Percentiles rank a stretch among this genome's conserved stretches.
Evolutionary conservation across 768 basidiomycete genomes (phyloP).

Genomic region (Auricularia cornea): DNA sequence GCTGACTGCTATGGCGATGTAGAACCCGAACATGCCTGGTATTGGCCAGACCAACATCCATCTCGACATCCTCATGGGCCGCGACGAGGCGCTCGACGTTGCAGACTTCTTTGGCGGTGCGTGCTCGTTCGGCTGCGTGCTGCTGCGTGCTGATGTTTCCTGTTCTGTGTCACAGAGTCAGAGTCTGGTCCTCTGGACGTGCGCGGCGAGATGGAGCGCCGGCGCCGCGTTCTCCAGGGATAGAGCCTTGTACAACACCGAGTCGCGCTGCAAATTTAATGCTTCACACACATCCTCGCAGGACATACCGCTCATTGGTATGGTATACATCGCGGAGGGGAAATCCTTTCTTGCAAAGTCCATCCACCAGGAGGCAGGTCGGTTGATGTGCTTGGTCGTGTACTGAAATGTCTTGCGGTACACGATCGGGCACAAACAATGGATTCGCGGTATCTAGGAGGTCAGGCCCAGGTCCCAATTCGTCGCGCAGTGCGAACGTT

Average conservation of each 20-base stretch:
- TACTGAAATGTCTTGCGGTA: too few relatives aligned
- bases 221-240: constrained; percentile 27
- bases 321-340: too few relatives aligned
- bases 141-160: background rate
- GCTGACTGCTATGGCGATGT: constrained; percentile 3
- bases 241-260: background rate
- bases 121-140: constrained; percentile 14
- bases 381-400: too few relatives aligned
- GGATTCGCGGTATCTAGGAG: too few relatives aligned
- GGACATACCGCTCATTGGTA: too few relatives aligned
- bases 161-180: constrained; percentile 37
- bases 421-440: too few relatives aligned
- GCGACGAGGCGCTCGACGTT: constrained; percentile 75
- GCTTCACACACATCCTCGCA: too few relatives aligned
- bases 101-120: constrained; percentile 73
- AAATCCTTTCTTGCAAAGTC: too few relatives aligned
- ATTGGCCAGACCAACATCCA: constrained; percentile 62
- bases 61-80: constrained; percentile 88
- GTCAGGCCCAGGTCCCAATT: too few relatives aligned
- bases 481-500: too few relatives aligned
- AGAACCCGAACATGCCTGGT: constrained; percentile 63
- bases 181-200: constrained; percentile 45
- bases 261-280: too few relatives aligned
- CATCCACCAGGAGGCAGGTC: too few relatives aligned
- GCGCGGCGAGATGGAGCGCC: constrained; percentile 63